Conservation (phyloP, 1,284 basidiomycete genomes). For the Chalciporus sp. region DNA sequence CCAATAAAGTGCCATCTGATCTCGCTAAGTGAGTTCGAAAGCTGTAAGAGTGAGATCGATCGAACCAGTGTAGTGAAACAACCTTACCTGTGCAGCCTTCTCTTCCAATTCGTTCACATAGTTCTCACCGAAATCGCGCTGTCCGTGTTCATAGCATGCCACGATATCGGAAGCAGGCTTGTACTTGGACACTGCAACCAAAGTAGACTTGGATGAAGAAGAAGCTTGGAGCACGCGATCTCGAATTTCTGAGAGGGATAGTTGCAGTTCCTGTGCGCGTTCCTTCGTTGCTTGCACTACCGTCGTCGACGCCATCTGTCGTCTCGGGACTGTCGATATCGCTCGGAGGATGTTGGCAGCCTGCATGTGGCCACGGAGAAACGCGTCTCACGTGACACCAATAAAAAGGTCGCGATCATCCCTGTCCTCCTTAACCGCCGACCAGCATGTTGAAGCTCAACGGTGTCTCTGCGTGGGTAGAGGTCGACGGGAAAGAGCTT, state of each 20-base stretch:
- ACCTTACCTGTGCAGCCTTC: conserved; percentile 74
- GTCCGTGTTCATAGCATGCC: conserved; percentile 78
- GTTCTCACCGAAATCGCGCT: conserved; percentile 96
- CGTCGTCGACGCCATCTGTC: conserved; percentile 19
- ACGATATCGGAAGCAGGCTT: conserved; percentile 89
- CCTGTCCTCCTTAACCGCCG: neutral
- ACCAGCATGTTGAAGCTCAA: conserved; percentile 29
- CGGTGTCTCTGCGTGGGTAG: conserved; percentile 35
- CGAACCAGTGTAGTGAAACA: neutral
- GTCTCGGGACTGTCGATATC: conserved; percentile 7
- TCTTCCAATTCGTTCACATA: conserved; percentile 96
- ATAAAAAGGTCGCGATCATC: neutral
- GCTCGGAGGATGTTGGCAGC: neutral
- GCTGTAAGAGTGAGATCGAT: conserved; percentile 43
- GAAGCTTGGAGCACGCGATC: conserved; percentile 46
- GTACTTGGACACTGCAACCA: conserved; percentile 95
- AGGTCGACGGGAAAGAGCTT: conserved; percentile 33
- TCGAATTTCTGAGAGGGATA: conserved; percentile 53
- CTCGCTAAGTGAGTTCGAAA: conserved; percentile 59
- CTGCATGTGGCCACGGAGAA: conserved; percentile 2
- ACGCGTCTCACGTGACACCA: conserved; percentile 14
- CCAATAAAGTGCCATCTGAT: conserved; percentile 99
- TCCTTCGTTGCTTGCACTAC: conserved; percentile 21
- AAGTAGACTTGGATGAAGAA: conserved; percentile 34
- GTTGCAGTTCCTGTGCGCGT: conserved; percentile 51